phyloP scores from a whole-genome alignment of 805 yeast genomes.

The Saccharomycopsis fodiens region DNA sequence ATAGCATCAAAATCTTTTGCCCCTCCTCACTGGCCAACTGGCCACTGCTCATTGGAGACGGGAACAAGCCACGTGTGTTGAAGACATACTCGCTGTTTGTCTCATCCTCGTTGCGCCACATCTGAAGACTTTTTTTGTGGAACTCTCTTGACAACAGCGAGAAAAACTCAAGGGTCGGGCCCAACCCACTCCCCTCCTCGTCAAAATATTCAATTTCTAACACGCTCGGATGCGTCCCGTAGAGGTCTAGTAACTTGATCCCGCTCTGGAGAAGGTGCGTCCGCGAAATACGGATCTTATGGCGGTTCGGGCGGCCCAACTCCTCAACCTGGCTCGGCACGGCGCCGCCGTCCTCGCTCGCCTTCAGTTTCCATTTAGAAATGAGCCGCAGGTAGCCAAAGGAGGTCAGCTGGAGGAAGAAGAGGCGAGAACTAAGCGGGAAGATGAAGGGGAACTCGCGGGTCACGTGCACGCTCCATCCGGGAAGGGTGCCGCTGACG shows the following conservation, averaged over 20 bases:
- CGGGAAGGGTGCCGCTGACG: constrained; percentile 79
- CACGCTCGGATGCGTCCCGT: constrained; percentile 73
- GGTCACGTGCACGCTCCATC: constrained; percentile 74
- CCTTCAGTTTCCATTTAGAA: constrained; percentile 61
- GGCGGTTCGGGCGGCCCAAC: constrained; percentile 70
- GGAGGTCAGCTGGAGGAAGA: constrained; percentile 78
- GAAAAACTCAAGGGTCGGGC: constrained; percentile 93
- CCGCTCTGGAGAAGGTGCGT: constrained; percentile 67
- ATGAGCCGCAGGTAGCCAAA: constrained; percentile 84
- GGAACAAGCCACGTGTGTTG: constrained; percentile 57
- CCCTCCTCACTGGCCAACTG: constrained; percentile 26
- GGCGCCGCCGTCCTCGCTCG: constrained; percentile 28
- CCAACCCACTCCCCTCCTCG: constrained; percentile 94
- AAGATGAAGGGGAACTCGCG: constrained; percentile 72
- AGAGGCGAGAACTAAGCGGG: constrained; percentile 73
- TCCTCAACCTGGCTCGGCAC: constrained; percentile 31
- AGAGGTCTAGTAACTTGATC: constrained; percentile 62
- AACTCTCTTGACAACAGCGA: constrained; percentile 74
- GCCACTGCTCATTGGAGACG: constrained; percentile 45
- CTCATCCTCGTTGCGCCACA: constrained; percentile 57
- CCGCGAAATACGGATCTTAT: constrained; percentile 73
- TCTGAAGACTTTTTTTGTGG: constrained; percentile 40
- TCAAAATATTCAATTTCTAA: constrained; percentile 82
- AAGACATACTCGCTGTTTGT: constrained; percentile 32
- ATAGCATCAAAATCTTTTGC: constrained; percentile 42